A percentile compares a stretch with the other conserved stretches of the same genome.
These are phyloP conservation scores for Echinochloa phyllopogon DNA, from an alignment of 176 grass and related monocot species.

Conservation along the genomic window DNA sequence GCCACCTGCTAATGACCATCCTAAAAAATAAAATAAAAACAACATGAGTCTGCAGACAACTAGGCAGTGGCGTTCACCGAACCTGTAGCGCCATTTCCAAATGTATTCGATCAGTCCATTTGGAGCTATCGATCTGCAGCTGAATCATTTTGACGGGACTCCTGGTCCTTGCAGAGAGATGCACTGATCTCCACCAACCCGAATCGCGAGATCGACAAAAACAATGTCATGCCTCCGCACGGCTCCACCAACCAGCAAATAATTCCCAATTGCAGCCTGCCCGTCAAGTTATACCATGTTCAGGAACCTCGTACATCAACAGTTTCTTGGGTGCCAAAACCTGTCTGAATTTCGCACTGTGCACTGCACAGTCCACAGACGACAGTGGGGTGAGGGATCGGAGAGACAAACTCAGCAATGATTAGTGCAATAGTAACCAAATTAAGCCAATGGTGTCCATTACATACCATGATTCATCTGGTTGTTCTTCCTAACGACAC, in stretches of 20 bases:
- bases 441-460: not conserved
- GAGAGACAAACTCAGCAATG: not conserved
- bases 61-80: not conserved
- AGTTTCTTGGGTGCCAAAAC: not conserved
- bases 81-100: not conserved
- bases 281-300: not conserved
- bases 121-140: not conserved
- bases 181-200: not conserved
- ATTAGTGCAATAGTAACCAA: not conserved
- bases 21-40: not conserved
- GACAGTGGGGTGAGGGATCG: not conserved
- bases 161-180: not conserved
- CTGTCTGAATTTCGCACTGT: constrained; percentile 12
- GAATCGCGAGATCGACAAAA: not conserved
- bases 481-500: not conserved
- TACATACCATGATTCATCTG: not conserved
- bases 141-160: constrained; percentile 29
- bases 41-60: not conserved
- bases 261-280: not conserved
- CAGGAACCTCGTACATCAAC: constrained; percentile 27
- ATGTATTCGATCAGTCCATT: not conserved
- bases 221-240: not conserved
- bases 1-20: not conserved
- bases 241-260: not conserved
- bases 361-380: not conserved